phyloP scores from a whole-genome alignment of 2,329 filamentous ascomycete genomes.

The Talaromyces verruculosus region DNA sequence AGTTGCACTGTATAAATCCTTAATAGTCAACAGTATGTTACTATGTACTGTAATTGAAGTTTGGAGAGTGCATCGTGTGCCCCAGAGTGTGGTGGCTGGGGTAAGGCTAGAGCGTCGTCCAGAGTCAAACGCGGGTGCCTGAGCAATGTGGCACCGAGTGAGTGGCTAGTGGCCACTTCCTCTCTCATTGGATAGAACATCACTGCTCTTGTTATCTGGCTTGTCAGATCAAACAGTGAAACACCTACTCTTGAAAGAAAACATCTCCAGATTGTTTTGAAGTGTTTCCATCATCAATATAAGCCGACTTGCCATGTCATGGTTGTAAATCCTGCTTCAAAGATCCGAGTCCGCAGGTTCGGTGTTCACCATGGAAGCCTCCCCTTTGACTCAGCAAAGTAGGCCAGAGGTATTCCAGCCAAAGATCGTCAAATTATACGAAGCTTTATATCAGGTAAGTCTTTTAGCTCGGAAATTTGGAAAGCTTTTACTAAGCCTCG shows the following conservation, averaged over 20 bases:
- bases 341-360: conserved; percentile 4
- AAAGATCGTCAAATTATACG: conserved; percentile 89
- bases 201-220: conserved; percentile 11
- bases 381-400: conserved; percentile 88
- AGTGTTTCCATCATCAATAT: background rate
- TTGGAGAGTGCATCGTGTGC: background rate
- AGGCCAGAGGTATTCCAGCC: conserved; percentile 88
- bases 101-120: background rate
- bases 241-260: background rate
- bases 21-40: too few relatives aligned
- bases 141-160: conserved; percentile 7
- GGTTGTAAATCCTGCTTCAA: conserved; percentile 5
- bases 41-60: too few relatives aligned
- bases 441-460: conserved; percentile 68
- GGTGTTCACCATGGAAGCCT: conserved; percentile 68
- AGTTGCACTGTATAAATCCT: too few relatives aligned
- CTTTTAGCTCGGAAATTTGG: background rate
- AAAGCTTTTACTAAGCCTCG: background rate
- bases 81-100: background rate
- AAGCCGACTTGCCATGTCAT: conserved; percentile 1
- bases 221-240: conserved; percentile 7
- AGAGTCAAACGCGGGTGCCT: background rate
- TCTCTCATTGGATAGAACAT: conserved; percentile 11
- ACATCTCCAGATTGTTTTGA: too few relatives aligned
- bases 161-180: conserved; percentile 2